phyloP scores from a whole-genome alignment of 768 basidiomycete species.

The Phaffia australis region DNA sequence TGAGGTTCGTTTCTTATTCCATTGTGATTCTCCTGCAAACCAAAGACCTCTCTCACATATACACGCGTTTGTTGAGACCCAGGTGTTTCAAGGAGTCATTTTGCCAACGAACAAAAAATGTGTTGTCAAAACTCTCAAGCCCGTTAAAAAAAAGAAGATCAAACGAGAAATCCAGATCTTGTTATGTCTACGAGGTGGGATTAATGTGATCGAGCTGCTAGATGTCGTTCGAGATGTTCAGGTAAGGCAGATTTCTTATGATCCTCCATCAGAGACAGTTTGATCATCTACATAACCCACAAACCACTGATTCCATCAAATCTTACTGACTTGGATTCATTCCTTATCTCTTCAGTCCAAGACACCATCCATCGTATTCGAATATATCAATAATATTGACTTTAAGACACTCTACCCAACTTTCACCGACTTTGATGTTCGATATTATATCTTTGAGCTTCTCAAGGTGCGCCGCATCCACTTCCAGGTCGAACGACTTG shows the following conservation, averaged over 20 bases:
- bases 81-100: conserved; percentile 34
- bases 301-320: not conserved
- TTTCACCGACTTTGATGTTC: conserved; percentile 29
- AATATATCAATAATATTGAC: conserved; percentile 30
- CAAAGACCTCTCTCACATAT: not conserved
- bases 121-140: conserved; percentile 29
- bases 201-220: conserved; percentile 28
- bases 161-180: conserved; percentile 30
- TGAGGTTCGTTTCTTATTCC: not conserved
- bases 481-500: not conserved
- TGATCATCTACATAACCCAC: not conserved
- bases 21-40: not conserved
- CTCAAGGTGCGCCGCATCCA: conserved; percentile 25
- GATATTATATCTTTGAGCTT: conserved; percentile 28
- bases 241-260: conserved; percentile 13
- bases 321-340: too few species aligned
- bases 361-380: conserved; percentile 28
- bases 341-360: conserved; percentile 22
- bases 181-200: conserved; percentile 25
- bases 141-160: conserved; percentile 24
- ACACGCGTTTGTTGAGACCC: conserved; percentile 27
- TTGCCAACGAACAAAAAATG: conserved; percentile 34
- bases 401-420: conserved; percentile 28
- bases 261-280: not conserved
- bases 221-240: conserved; percentile 29